These are phyloP conservation scores for Fomes fomentarius DNA, from an alignment of 1,284 basidiomycete genomes.

Conservation along the genomic window DNA sequence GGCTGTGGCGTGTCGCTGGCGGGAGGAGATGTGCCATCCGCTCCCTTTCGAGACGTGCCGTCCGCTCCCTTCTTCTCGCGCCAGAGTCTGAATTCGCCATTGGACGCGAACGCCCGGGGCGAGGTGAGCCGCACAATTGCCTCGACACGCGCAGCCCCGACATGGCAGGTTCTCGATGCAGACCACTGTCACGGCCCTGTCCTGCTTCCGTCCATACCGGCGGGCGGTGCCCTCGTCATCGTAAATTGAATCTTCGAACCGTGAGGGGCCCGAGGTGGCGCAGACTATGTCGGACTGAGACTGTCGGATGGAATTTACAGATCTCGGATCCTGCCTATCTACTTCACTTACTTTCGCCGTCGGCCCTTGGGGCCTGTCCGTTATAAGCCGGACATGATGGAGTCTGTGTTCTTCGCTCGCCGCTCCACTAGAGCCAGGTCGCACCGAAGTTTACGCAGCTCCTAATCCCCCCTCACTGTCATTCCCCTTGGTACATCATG, in stretches of 20 bases:
- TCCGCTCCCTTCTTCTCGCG: no score
- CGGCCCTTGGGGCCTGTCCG: background rate
- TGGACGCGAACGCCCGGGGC: background rate
- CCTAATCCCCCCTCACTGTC: conserved; percentile 17
- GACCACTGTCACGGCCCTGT: no score
- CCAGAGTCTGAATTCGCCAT: no score
- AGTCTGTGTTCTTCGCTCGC: conserved; percentile 2
- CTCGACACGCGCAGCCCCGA: no score
- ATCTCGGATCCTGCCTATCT: conserved; percentile 9
- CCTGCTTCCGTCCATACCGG: no score
- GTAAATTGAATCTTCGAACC: background rate
- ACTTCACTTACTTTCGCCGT: no score
- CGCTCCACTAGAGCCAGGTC: conserved; percentile 8
- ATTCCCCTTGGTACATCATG: conserved; percentile 42
- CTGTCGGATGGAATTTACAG: background rate
- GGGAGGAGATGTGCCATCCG: background rate
- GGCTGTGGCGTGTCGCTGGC: conserved; percentile 6
- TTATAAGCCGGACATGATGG: conserved; percentile 12
- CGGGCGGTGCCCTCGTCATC: no score
- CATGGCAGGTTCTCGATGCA: no score
- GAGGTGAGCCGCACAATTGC: no score
- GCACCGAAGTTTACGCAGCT: conserved; percentile 6
- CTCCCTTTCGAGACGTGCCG: background rate
- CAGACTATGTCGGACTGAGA: background rate
- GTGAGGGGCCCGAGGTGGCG: background rate